These are phyloP conservation scores for Catenaria anguillulae DNA, from an alignment of 371 early-diverging fungal species.

Conservation along the genomic window DNA sequence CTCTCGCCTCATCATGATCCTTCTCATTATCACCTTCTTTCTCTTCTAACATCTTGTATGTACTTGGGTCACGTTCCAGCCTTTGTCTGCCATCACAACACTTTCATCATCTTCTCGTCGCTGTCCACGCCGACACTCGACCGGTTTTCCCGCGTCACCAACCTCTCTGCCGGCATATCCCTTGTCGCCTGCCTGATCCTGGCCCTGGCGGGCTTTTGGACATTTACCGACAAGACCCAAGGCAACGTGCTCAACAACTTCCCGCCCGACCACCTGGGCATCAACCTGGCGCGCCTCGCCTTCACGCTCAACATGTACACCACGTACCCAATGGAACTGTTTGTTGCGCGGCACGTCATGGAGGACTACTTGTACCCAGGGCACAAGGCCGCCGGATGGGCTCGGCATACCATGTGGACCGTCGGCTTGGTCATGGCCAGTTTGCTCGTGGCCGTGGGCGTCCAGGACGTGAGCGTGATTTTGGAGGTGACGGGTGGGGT, in stretches of 20 bases:
- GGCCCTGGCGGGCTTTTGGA: slow-evolving; percentile 14
- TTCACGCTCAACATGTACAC: slow-evolving; percentile 23
- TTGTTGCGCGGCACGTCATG: slow-evolving; percentile 19
- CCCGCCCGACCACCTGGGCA: slow-evolving; percentile 9
- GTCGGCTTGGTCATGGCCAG: slow-evolving; percentile 10
- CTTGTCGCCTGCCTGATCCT: slow-evolving; percentile 12
- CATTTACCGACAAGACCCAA: slow-evolving; percentile 15
- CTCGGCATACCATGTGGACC: slow-evolving; percentile 13
- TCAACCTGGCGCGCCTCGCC: slow-evolving; percentile 16
- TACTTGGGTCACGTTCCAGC: too few species aligned
- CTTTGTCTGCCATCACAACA: slow-evolving; percentile 26
- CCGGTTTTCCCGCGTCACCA: slow-evolving; percentile 19
- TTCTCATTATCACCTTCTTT: too few species aligned
- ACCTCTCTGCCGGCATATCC: slow-evolving; percentile 13
- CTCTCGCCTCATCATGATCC: not conserved
- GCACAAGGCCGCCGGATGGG: not conserved
- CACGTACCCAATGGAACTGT: slow-evolving; percentile 21
- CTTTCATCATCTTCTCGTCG: slow-evolving; percentile 19
- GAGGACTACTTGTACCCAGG: slow-evolving; percentile 7
- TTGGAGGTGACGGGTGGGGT: slow-evolving; percentile 21
- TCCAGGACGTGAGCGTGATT: slow-evolving; percentile 17
- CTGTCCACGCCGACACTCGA: slow-evolving; percentile 18
- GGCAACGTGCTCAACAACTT: slow-evolving; percentile 23
- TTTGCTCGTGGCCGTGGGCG: slow-evolving; percentile 14
- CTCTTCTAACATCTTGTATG: too few species aligned